phyloP scores from a whole-genome alignment of 805 yeast species.

The Spathaspora boniae region DNA sequence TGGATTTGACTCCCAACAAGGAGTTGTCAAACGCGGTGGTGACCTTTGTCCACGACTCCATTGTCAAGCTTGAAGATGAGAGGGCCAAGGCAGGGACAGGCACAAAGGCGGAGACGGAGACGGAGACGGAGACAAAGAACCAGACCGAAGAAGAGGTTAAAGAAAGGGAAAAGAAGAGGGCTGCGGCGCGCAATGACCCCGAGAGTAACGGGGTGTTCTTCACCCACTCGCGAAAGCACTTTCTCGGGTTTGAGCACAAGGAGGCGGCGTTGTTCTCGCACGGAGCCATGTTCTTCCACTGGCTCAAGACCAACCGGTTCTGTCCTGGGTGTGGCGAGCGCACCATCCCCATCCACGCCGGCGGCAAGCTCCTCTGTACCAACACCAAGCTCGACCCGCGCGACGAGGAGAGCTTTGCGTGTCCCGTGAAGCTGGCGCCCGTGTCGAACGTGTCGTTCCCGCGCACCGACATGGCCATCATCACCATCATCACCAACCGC shows the following conservation, averaged over 20 bases:
- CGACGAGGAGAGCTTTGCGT: constrained; percentile 19
- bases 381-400: constrained; percentile 12
- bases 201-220: constrained; percentile 20
- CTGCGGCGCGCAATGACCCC: constrained; percentile 10
- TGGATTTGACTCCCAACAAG: constrained; percentile 51
- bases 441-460: constrained; percentile 87
- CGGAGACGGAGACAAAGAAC: background rate
- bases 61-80: background rate
- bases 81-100: constrained; percentile 9
- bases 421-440: constrained; percentile 34
- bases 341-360: constrained; percentile 62
- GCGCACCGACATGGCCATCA: constrained; percentile 85
- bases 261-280: constrained; percentile 76
- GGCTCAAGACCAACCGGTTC: constrained; percentile 69
- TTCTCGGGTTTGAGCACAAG: constrained; percentile 26
- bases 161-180: background rate
- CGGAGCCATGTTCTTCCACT: constrained; percentile 79
- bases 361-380: constrained; percentile 58
- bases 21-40: constrained; percentile 35
- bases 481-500: constrained; percentile 69
- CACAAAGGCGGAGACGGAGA: background rate
- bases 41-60: constrained; percentile 16
- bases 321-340: constrained; percentile 85
- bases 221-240: constrained; percentile 34
- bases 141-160: no score